Evolutionary conservation across 345 rosid genomes (phyloP), one percentile per base, ranked within the genome.

Genomic region (Turritis glabra): DNA sequence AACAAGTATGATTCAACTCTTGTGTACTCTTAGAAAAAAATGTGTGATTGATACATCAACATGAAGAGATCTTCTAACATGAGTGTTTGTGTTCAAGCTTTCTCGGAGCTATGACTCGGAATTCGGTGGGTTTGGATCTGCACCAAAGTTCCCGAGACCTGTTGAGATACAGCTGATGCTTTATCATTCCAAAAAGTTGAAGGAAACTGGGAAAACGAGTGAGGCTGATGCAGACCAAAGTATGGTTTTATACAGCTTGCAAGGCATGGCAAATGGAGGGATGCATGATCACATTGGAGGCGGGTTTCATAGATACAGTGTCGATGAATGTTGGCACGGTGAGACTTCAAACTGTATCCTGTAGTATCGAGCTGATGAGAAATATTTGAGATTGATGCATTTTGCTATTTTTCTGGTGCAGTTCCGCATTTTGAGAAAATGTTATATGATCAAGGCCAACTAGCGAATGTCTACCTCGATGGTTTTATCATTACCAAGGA

Each of bases 341-440:
- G 41, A 78, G 96, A 73, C 66, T 75, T 50, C 21, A 38, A 21
- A 48, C n/a, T 38, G 27, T 47, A 66, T 37, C 33, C 25, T 62
- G 7, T 9, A 19, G 32, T 61, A 27, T 51, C 43, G 1, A 67
- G 8, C 33, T 5, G 33, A 67, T 77, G 32, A n/a, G n/a, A n/a
- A n/a, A n/a, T n/a, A n/a, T n/a, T n/a, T n/a, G n/a, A n/a, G n/a
- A n/a, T n/a, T 38, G 14, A 72, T 30, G 33, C 38, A 41, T 58
- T 58, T 23, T 64, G 4, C 44, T 37, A 1, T 14, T 26, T 29
- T 13, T 21, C 38, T 71, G 56, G 62, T 72, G 90, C 88, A 94
- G 98, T 94, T 82, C 98, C 98, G 15, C 98, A 94, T 84, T 94
- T 94, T 77, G 98, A 94, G 87, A 94, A 94, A 75, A 94, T 94